These are phyloP conservation scores for Hemileccinum impolitum DNA, from an alignment of 768 basidiomycete genomes.

Conservation along the genomic window DNA sequence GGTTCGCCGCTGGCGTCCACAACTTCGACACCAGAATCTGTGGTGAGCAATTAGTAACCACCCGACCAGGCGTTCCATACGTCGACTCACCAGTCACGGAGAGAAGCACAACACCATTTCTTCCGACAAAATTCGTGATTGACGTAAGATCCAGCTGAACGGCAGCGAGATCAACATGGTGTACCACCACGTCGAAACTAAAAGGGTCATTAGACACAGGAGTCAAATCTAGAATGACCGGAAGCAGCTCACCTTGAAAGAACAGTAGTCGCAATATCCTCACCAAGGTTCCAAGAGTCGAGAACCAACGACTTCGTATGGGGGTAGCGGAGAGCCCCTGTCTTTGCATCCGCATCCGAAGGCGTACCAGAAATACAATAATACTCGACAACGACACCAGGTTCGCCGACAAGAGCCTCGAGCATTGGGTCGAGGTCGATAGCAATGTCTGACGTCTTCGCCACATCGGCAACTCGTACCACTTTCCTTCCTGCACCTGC, in stretches of 20 bases:
- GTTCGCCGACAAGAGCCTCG: conserved; percentile 14
- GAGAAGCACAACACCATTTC: conserved; percentile 20
- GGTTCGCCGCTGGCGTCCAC: conserved; percentile 14
- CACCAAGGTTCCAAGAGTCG: conserved; percentile 17
- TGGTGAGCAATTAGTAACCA: not conserved
- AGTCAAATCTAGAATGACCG: no score
- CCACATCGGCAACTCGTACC: conserved; percentile 25
- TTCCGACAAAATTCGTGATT: conserved; percentile 24
- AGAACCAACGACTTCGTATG: conserved; percentile 17
- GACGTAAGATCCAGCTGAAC: conserved; percentile 19
- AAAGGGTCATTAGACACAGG: not conserved
- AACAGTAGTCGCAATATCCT: not conserved
- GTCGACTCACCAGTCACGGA: conserved; percentile 18
- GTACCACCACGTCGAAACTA: conserved; percentile 21
- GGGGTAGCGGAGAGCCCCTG: conserved; percentile 6
- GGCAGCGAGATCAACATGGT: conserved; percentile 20
- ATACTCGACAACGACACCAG: conserved; percentile 16
- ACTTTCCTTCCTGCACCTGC: conserved; percentile 19
- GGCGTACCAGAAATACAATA: conserved; percentile 16
- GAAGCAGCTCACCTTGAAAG: conserved; percentile 12
- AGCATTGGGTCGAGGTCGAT: conserved; percentile 16
- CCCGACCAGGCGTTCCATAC: not conserved
- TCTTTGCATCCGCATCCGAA: conserved; percentile 25
- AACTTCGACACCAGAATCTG: conserved; percentile 17
- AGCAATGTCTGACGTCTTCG: conserved; percentile 16